Evolutionary conservation across 202 grass and related monocot genomes (phyloP), one percentile per base, ranked within the genome.

Genomic region (Setaria italica): DNA sequence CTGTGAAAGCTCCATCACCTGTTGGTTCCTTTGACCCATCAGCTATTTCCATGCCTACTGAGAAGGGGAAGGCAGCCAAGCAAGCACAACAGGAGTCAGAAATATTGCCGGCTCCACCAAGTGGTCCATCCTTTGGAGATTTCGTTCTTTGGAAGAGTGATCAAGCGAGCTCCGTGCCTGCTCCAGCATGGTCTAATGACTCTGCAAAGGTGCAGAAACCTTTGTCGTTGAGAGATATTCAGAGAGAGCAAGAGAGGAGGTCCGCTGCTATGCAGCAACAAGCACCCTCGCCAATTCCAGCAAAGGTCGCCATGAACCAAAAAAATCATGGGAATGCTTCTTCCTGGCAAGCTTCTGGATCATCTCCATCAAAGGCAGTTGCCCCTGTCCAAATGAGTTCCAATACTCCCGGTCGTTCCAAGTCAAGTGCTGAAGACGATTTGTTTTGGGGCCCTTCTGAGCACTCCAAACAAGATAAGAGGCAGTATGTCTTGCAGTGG

Each of bases 71-170:
- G 80, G 70, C 85, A 75, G 76, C 67, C 66, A 88, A 86, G 64
- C 87, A 89, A 65, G 78, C 74, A 42, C 92, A 79, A 75, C 90
- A 91, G 82, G 90, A 96, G 65, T 85, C 51, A 62, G 97, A 96
- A 74, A 87, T 85, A 64, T 64, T 93, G 67, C 90, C 87, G 5
- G 87, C 92, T 80, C 90, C 80, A 3, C 85, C 94, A 53, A 69
- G 68, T 72, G 93, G 92, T 68, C 94, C 94, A 72, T 99, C 94
- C 32, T 79, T 99, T 57, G 92, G 94, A 62, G 97, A 99, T 93
- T 99, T 97, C 91, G 92, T 99, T 92, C 83, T 80, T 72, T 99
- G 91, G 91, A 99, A 93, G 88, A 95, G 67, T 57, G 94, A 99
- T 85, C 88, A 88, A 47, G n/a, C 84, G 80, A 94, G 67, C 70